Evolutionary conservation across 345 rosid genomes (phyloP).

Genomic region (Mercurialis annua): DNA sequence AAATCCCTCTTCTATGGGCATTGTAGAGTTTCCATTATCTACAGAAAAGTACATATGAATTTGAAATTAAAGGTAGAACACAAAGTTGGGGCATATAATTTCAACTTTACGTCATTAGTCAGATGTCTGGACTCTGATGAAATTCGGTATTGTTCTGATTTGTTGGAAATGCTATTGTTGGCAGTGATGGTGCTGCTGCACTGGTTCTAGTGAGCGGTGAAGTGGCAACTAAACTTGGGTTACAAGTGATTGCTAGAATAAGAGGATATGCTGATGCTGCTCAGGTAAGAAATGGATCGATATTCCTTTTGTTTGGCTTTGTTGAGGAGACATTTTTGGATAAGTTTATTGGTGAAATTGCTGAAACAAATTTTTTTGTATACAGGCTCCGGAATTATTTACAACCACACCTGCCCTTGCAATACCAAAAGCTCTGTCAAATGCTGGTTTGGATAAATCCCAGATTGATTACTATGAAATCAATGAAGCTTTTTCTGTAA

Average conservation of each 20-base stretch:
- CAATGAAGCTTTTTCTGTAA: constrained; percentile 36
- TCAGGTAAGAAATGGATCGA: constrained; percentile 10
- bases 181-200: constrained; percentile 32
- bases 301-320: not conserved
- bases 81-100: too few relatives aligned
- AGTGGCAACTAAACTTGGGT: constrained; percentile 20
- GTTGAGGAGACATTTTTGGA: not conserved
- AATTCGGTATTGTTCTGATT: not conserved
- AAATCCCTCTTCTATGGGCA: too few relatives aligned
- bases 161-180: not conserved
- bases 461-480: constrained; percentile 31
- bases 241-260: constrained; percentile 32
- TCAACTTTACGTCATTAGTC: not conserved
- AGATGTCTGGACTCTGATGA: not conserved
- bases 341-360: not conserved
- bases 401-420: constrained; percentile 34
- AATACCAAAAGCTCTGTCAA: constrained; percentile 31
- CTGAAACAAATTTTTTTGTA: too few relatives aligned
- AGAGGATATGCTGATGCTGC: constrained; percentile 34
- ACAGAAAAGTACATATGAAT: too few relatives aligned
- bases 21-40: too few relatives aligned
- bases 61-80: too few relatives aligned
- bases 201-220: constrained; percentile 26
- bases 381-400: constrained; percentile 25
- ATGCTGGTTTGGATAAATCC: constrained; percentile 28